Base-by-base conservation (phyloP, 2,329 filamentous ascomycete genomes). In the Lizonia empirigonia region DNA sequence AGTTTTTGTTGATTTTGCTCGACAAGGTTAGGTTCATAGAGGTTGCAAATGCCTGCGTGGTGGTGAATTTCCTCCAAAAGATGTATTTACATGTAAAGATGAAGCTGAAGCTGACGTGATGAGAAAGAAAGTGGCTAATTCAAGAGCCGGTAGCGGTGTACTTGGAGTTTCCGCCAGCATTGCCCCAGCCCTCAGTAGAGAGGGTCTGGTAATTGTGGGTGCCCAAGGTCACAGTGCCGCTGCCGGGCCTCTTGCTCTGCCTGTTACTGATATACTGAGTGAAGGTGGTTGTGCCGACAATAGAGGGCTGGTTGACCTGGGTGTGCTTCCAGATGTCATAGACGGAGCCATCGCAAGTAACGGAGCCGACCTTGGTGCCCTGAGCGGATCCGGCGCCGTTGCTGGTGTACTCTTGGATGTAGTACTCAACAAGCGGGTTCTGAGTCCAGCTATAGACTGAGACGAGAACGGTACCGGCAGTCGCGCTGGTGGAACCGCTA, bases 361-460 rank as follows among this genome's bases (percentile, higher is more conserved):
- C 60, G 7, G 54, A 50, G 37, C 68, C 65, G 39, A 67, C 46
- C 44, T 63, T 66, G 23, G 56, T 50, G 46, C 68, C 63, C 42
- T 69, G 61, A 2, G 63, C 61, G n/a, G 60, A 63, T 7, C 65
- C 65, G 7, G 57, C 74, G 8, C 74, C 78, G 59, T 77, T 75
- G 57, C 69, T 73, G 12, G 78, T 74, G 58, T 80, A 77, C 34
- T 77, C 77, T 45, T 77, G 79, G 34, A 77, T 76, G 69, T 62
- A 83, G 79, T 76, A 80, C 74, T 71, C 82, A 79, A 68, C 44
- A 9, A 67, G 50, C 7, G 79, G 79, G 63, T 74, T 76, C 2
- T 65, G 74, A 4, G 78, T 80, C 80, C 82, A 85, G 24, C 82
- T 82, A 58, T 85, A 85, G 30, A 84, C 68, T 22, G 66, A 63